Evolutionary conservation across 108 stramenopile genomes (phyloP).

Genomic region (Nannochloropsis gaditana): DNA sequence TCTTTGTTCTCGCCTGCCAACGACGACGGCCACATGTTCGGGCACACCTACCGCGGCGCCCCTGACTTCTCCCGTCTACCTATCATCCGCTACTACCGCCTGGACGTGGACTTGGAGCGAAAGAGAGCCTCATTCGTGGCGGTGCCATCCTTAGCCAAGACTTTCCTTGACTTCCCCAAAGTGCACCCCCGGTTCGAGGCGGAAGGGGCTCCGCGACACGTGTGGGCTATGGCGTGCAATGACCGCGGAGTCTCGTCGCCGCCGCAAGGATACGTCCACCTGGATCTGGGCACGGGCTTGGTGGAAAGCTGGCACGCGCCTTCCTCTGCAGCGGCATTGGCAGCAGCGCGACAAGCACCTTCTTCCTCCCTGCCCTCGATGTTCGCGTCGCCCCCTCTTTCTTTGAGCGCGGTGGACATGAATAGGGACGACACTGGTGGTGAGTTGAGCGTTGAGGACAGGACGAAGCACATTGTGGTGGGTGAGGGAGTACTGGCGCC

Average conservation of each 20-base stretch:
- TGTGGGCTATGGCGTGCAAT: constrained; percentile 19
- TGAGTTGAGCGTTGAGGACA: constrained; percentile 16
- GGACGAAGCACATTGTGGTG: not conserved
- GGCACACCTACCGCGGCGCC: not conserved
- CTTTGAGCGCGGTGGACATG: too few relatives aligned
- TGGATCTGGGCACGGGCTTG: not conserved
- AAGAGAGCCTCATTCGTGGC: not conserved
- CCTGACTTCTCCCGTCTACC: constrained; percentile 2
- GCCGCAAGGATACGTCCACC: constrained; percentile 14
- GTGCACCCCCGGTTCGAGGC: not conserved
- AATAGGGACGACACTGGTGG: not conserved
- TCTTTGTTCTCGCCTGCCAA: not conserved
- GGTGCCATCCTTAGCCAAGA: not conserved
- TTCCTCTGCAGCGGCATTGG: not conserved
- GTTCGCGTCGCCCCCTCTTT: too few relatives aligned
- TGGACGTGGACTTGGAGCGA: not conserved
- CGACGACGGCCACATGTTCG: not conserved
- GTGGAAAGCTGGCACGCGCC: not conserved
- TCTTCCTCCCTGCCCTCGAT: too few relatives aligned
- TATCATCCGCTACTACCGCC: not conserved
- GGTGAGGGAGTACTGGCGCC: not conserved
- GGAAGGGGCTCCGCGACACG: not conserved
- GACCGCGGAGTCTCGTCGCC: not conserved
- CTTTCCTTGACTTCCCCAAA: not conserved
- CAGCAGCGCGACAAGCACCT: not conserved